These are phyloP conservation scores for Saccharomycopsis microspora DNA, from an alignment of 805 yeast species.

Conservation along the genomic window DNA sequence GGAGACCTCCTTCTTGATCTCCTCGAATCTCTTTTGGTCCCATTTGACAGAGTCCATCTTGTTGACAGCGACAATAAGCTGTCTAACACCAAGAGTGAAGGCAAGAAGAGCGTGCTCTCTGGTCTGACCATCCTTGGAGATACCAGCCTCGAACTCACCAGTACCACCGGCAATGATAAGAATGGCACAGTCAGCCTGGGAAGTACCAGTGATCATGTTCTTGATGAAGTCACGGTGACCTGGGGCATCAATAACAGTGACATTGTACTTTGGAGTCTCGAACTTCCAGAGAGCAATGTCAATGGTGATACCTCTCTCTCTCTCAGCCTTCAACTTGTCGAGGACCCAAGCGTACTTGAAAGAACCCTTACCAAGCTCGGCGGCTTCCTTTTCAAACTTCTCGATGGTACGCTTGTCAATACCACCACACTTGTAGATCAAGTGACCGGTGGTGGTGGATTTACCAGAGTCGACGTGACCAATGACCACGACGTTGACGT, in stretches of 20 bases:
- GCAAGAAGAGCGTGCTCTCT: slow-evolving; percentile 91
- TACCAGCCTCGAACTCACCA: slow-evolving; percentile 95
- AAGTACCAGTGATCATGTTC: slow-evolving; percentile 97
- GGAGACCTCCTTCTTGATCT: slow-evolving; percentile 59
- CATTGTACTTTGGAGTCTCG: slow-evolving; percentile 83
- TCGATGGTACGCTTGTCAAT: slow-evolving; percentile 97
- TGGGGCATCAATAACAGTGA: slow-evolving; percentile 90
- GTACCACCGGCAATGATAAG: slow-evolving; percentile 85
- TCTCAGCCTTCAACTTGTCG: slow-evolving; percentile 92
- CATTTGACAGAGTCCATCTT: slow-evolving; percentile 92
- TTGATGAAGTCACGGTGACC: slow-evolving; percentile 98
- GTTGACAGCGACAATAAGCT: slow-evolving; percentile 84
- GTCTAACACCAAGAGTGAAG: slow-evolving; percentile 80
- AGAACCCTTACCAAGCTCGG: slow-evolving; percentile 94
- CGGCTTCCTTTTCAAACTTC: slow-evolving; percentile 97
- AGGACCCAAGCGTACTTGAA: slow-evolving; percentile 97
- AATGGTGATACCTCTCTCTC: slow-evolving; percentile 95
- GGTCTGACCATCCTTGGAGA: slow-evolving; percentile 90
- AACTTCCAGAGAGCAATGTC: slow-evolving; percentile 89
- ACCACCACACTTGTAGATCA: slow-evolving; percentile 99
- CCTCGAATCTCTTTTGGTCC: slow-evolving; percentile 72
- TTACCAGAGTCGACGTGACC: slow-evolving; percentile 99
- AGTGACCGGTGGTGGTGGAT: slow-evolving; percentile 99
- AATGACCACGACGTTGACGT: slow-evolving; percentile 99
- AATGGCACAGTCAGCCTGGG: slow-evolving; percentile 89